Percentiles rank a stretch among this genome's conserved stretches.
phyloP scores from a whole-genome alignment of 352 stramenopile species.

The Phytophthora ramorum region DNA sequence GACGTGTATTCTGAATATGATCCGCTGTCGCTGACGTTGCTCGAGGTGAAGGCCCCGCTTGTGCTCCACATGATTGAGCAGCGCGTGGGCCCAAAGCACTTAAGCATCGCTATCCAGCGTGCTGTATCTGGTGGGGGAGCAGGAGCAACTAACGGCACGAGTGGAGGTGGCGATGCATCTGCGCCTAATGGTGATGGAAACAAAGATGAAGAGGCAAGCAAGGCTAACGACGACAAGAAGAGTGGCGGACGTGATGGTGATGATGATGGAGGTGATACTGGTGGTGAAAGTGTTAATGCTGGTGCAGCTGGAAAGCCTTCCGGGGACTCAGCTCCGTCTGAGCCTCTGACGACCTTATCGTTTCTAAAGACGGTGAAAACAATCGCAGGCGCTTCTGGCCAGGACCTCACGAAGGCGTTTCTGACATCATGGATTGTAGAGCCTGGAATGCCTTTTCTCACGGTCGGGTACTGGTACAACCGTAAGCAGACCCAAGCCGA shows the following conservation, averaged over 20 bases:
- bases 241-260: constrained; percentile 41
- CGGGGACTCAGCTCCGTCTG: constrained; percentile 24
- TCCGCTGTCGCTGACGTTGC: constrained; percentile 69
- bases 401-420: constrained; percentile 86
- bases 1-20: constrained; percentile 89
- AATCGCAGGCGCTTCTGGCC: constrained; percentile 75
- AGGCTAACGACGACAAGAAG: constrained; percentile 33
- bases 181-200: constrained; percentile 44
- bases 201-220: constrained; percentile 43
- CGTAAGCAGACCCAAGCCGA: constrained; percentile 88
- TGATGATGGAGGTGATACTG: constrained; percentile 38
- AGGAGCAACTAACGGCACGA: constrained; percentile 23
- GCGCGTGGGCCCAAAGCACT: constrained; percentile 73
- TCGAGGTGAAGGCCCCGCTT: constrained; percentile 83
- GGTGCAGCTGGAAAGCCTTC: constrained; percentile 29
- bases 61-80: constrained; percentile 92
- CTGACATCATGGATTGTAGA: constrained; percentile 85
- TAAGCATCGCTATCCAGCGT: constrained; percentile 82
- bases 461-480: constrained; percentile 90
- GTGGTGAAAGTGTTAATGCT: constrained; percentile 20
- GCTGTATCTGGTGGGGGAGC: constrained; percentile 60
- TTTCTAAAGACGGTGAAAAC: constrained; percentile 86
- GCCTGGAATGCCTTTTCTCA: constrained; percentile 87
- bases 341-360: constrained; percentile 79
- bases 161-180: constrained; percentile 32